Percentiles rank a stretch among this genome's conserved stretches.
Evolutionary conservation across 2,329 filamentous ascomycete species (phyloP).

Genomic region (Penicillium sp.): DNA sequence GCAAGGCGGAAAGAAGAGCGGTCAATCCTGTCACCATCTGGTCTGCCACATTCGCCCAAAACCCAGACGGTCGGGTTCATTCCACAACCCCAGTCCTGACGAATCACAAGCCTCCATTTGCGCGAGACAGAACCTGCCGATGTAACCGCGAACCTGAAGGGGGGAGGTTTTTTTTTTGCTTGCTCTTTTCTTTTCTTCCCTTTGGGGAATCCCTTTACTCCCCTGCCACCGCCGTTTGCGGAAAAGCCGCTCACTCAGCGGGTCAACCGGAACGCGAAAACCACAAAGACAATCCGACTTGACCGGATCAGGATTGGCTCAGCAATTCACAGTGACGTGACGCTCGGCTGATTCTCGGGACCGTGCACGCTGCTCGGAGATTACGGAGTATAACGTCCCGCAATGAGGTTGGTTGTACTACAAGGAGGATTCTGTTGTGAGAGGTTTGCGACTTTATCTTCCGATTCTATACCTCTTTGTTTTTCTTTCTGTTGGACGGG

Average conservation of each 20-base stretch:
- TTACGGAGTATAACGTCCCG: conserved; percentile 1
- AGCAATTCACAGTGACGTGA: neutral
- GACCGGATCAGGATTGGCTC: neutral
- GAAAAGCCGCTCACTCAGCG: neutral
- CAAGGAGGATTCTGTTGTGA: neutral
- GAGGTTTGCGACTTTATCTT: neutral
- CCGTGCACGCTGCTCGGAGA: conserved; percentile 6
- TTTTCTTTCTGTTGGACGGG: conserved; percentile 3
- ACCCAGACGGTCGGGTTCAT: conserved; percentile 29
- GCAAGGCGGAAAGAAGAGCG: neutral
- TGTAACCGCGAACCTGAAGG: neutral
- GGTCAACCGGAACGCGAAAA: neutral
- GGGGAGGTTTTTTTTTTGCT: neutral
- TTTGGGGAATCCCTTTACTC: neutral
- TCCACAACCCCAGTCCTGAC: neutral
- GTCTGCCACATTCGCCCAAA: conserved; percentile 7
- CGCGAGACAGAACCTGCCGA: neutral
- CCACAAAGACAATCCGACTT: neutral
- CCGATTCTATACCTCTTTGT: neutral
- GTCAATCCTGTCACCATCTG: conserved; percentile 1
- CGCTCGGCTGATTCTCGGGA: conserved; percentile 9
- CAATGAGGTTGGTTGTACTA: neutral
- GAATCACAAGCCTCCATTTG: neutral
- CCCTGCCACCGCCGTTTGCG: conserved; percentile 1
- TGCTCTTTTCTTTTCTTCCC: neutral